Conservation (phyloP, 352 stramenopile species). For the Nothophytophthora sp. region DNA sequence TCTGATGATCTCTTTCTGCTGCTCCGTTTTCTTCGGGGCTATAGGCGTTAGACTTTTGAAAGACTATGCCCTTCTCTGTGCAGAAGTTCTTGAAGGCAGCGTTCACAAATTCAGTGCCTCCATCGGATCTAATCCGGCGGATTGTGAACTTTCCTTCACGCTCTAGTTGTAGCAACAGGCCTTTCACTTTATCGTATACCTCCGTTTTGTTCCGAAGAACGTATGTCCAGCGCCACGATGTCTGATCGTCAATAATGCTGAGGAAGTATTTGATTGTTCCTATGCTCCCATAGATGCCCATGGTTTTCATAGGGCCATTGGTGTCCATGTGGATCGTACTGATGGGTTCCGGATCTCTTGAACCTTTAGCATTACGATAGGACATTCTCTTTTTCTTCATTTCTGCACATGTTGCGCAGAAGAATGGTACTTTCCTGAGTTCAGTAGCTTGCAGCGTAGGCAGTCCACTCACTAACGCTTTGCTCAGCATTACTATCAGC, state of each 20-base stretch:
- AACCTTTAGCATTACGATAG: constrained; percentile 10
- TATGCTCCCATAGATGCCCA: constrained; percentile 2
- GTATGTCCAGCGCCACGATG: constrained; percentile 5
- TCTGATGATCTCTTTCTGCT: constrained; percentile 11
- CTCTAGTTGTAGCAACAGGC: constrained; percentile 3
- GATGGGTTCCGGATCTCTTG: constrained; percentile 6
- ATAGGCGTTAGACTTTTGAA: constrained; percentile 9
- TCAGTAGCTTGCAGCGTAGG: neutral
- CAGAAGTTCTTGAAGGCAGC: constrained; percentile 7
- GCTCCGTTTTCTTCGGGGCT: constrained; percentile 15
- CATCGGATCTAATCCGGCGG: constrained; percentile 2
- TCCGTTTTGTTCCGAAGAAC: constrained; percentile 5
- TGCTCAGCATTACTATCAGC: constrained; percentile 1
- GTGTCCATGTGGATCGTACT: constrained; percentile 16
- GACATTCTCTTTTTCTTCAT: constrained; percentile 14
- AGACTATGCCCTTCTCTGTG: constrained; percentile 1
- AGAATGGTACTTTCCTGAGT: constrained; percentile 1
- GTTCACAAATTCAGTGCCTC: constrained; percentile 16
- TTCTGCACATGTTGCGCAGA: constrained; percentile 13
- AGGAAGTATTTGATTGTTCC: constrained; percentile 9
- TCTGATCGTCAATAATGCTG: constrained; percentile 2
- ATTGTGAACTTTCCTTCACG: constrained; percentile 8
- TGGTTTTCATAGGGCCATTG: constrained; percentile 10
- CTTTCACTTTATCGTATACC: neutral
- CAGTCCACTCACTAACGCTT: neutral